Conservation (phyloP, 495 filamentous ascomycete genomes). For the Penicillium chermesinum region DNA sequence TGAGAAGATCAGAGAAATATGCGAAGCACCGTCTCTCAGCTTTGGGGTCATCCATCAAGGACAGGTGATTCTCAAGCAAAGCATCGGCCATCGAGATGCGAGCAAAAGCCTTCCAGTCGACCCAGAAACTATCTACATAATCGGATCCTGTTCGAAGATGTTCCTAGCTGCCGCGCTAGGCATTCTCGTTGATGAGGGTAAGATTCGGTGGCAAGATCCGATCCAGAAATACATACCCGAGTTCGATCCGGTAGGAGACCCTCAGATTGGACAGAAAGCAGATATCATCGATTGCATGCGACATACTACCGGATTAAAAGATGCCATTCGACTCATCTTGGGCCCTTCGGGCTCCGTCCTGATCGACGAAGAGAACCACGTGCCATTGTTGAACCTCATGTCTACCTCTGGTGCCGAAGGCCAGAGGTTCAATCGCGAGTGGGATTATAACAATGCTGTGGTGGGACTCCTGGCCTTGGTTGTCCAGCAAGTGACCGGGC, state of each 20-base stretch:
- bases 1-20: slow-evolving; percentile 10
- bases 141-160: slow-evolving; percentile 36
- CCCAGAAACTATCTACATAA: slow-evolving; percentile 29
- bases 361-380: slow-evolving; percentile 10
- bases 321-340: slow-evolving; percentile 18
- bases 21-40: slow-evolving; percentile 16
- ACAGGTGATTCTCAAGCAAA: slow-evolving; percentile 12
- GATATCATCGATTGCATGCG: slow-evolving; percentile 44
- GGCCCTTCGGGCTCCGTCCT: slow-evolving; percentile 7
- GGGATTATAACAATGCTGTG: slow-evolving; percentile 44
- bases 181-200: slow-evolving; percentile 27
- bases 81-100: slow-evolving; percentile 21
- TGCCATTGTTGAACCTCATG: slow-evolving; percentile 28
- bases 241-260: slow-evolving; percentile 16
- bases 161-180: slow-evolving; percentile 29
- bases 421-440: slow-evolving; percentile 23
- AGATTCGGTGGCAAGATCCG: slow-evolving; percentile 17
- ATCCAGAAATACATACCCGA: slow-evolving; percentile 18
- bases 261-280: slow-evolving; percentile 21
- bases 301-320: slow-evolving; percentile 42
- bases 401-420: slow-evolving; percentile 16
- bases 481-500: slow-evolving; percentile 37
- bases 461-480: slow-evolving; percentile 36
- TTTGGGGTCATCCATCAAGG: slow-evolving; percentile 21
- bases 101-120: slow-evolving; percentile 5